These are phyloP conservation scores for Curvularia hawaiiensis DNA, from an alignment of 2,329 filamentous ascomycete genomes.

Conservation along the genomic window DNA sequence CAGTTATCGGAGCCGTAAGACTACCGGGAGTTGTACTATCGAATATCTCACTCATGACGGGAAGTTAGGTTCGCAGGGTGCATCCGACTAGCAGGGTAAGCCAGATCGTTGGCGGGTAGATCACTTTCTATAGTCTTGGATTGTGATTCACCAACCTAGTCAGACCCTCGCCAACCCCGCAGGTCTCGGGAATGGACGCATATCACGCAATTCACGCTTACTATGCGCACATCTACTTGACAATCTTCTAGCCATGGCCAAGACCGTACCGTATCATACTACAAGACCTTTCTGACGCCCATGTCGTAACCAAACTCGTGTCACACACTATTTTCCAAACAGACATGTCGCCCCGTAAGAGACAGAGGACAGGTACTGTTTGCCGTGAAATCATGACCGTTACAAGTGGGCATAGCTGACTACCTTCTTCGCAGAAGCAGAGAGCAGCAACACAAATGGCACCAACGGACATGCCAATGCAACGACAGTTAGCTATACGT, in stretches of 20 bases:
- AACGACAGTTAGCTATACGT: constrained; percentile 25
- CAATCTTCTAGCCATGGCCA: background rate
- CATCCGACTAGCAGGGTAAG: background rate
- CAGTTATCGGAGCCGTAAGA: background rate
- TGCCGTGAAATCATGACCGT: background rate
- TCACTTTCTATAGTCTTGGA: background rate
- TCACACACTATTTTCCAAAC: background rate
- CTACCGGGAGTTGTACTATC: background rate
- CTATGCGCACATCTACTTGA: background rate
- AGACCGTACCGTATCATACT: background rate
- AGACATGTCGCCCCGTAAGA: constrained; percentile 8
- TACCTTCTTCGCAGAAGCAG: background rate
- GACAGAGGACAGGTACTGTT: constrained; percentile 7
- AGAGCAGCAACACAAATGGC: background rate
- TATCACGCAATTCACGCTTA: constrained; percentile 15
- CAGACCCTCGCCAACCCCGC: background rate
- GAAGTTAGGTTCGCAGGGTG: background rate
- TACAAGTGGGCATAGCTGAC: background rate
- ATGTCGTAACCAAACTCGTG: background rate
- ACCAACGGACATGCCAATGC: background rate
- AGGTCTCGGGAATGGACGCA: background rate
- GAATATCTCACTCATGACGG: background rate
- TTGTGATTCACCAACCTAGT: background rate
- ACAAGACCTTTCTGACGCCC: background rate
- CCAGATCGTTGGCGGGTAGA: background rate